These are phyloP conservation scores for Enterocytospora artemiae DNA, from an alignment of 371 early-diverging fungal species.

Conservation along the genomic window DNA sequence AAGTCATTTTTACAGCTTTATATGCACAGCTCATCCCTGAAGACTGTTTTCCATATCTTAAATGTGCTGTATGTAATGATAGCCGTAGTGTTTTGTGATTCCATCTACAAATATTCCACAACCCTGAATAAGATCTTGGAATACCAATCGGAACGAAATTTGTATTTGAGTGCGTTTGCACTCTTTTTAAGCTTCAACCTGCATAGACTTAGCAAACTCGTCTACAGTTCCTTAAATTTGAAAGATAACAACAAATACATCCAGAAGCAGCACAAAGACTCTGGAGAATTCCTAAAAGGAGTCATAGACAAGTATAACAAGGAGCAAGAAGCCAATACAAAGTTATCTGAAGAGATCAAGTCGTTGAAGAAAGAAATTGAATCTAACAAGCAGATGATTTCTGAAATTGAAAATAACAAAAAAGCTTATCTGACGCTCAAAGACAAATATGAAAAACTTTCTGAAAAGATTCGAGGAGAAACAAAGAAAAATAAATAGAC, in stretches of 20 bases:
- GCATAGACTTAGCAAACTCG: conserved; percentile 18
- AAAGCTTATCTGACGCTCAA: conserved; percentile 31
- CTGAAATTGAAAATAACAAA: conserved; percentile 37
- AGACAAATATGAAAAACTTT: conserved; percentile 37
- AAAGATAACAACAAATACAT: conserved; percentile 18
- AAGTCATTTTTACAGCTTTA: conserved; percentile 13
- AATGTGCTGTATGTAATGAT: conserved; percentile 40
- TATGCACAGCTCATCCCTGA: not conserved
- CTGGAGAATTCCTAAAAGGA: conserved; percentile 29
- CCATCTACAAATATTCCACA: conserved; percentile 14
- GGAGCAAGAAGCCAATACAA: conserved; percentile 13
- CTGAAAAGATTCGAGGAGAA: not conserved
- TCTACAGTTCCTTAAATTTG: conserved; percentile 15
- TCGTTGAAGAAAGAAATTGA: conserved; percentile 17
- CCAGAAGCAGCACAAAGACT: conserved; percentile 36
- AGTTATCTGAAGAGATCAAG: conserved; percentile 12
- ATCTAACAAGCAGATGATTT: conserved; percentile 7
- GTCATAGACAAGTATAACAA: conserved; percentile 19
- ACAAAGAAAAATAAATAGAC: conserved; percentile 7
- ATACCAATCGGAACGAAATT: conserved; percentile 41
- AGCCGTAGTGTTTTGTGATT: conserved; percentile 34
- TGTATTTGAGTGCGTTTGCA: conserved; percentile 42
- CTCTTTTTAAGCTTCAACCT: conserved; percentile 35
- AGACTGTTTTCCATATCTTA: conserved; percentile 22
- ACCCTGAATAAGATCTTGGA: conserved; percentile 13